Base-by-base conservation (phyloP, 345 rosid genomes). In the Corymbia maculata region DNA sequence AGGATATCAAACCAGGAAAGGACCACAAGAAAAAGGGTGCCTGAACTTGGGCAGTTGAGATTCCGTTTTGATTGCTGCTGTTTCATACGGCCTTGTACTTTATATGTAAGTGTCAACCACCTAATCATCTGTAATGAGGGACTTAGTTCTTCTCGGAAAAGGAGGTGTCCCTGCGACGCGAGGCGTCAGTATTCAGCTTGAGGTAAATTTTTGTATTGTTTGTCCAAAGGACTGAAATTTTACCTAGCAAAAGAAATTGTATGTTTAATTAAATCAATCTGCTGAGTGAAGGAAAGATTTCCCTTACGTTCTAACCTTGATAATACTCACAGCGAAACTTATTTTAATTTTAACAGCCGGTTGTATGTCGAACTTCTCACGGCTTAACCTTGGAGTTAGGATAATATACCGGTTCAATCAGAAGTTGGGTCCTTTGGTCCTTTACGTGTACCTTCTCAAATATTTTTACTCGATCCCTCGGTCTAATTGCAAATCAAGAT, bases 21-120 rank as follows among this genome's bases (percentile, higher is more conserved):
- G 92, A 91, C 80, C 93, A 93, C 44, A 95, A 95, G 96, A 93
- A 91, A 92, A 95, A 93, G 91, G 94, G 96, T 88, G 94, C 90
- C 15, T 94, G 89, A 91, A 57, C 24, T 45, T 10, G 10, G 66
- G 55, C 13, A 6, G 85, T 36, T 0, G 70, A 61, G 64, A 42
- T 52, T 82, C 26, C 51, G 9, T 11, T 26, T 57, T 0, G 26
- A 42, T 26, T 28, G 0, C 49, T 75, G 13, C 26, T 42, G 49
- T 75, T 75, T 36, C 0, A 6, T 70, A 75, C 13, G 49, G 84
- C 49, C 84, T 75, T 75, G 84, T 75, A 44, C 49, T 44, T 66
- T 75, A 3, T 42, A 3, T 75, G 1, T 42, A 3, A 36, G 49
- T 19, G 49, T 75, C 28, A 6, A 42, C 1, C 75, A n/a, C 0